Conservation (phyloP, 805 yeast species). For the Saccharomycopsis schoenii region DNA sequence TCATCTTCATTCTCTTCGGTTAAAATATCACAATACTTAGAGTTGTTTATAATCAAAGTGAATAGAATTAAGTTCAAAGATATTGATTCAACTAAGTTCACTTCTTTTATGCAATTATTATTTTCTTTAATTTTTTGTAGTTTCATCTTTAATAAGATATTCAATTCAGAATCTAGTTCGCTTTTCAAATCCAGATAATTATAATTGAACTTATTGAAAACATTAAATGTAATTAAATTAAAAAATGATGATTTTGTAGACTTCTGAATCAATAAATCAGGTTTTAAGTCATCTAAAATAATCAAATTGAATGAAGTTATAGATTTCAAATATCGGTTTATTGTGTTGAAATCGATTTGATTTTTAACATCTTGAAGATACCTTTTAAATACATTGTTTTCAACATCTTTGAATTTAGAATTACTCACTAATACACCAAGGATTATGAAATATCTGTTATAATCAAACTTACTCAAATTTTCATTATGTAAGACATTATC, state of each 20-base stretch:
- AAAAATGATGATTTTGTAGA: constrained; percentile 12
- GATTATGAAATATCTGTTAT: constrained; percentile 11
- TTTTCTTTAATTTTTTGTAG: constrained; percentile 1
- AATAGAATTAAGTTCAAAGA: constrained; percentile 12
- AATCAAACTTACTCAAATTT: constrained; percentile 8
- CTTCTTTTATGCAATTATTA: neutral
- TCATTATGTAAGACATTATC: constrained; percentile 2
- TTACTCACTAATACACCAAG: constrained; percentile 9
- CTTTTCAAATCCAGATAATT: constrained; percentile 3
- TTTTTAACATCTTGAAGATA: neutral
- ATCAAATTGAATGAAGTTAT: constrained; percentile 13
- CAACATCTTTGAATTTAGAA: neutral
- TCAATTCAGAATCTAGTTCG: constrained; percentile 7
- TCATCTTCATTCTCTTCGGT: neutral
- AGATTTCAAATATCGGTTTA: constrained; percentile 4
- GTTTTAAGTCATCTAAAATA: constrained; percentile 11
- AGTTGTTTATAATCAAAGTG: constrained; percentile 8
- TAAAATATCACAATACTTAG: constrained; percentile 3
- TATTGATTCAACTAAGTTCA: constrained; percentile 13
- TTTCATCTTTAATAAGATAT: constrained; percentile 4
- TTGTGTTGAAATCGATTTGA: neutral
- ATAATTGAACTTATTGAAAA: constrained; percentile 15
- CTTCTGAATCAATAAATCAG: constrained; percentile 11
- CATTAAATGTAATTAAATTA: constrained; percentile 17
- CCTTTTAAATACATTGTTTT: neutral